Evolutionary conservation across 169 alveolate species (phyloP).

Genomic region (Cryptosporidium baileyi): DNA sequence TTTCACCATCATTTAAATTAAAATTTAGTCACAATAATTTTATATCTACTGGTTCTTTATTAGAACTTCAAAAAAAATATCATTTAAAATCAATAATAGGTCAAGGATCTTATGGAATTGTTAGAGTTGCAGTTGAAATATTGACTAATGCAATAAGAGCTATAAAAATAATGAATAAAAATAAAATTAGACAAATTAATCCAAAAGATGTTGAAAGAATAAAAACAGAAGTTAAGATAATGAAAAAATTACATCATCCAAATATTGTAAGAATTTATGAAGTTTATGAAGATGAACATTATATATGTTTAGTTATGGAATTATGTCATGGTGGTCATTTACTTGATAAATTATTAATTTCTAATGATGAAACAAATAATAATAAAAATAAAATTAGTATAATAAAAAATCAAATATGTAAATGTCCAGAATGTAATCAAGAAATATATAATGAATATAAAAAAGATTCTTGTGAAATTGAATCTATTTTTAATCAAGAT

Average conservation of each 20-base stretch:
- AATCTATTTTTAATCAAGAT: not conserved
- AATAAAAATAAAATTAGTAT: not conserved
- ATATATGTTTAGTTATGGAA: conserved; percentile 70
- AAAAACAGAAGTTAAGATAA: conserved; percentile 73
- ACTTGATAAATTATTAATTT: conserved; percentile 40
- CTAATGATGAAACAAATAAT: not conserved
- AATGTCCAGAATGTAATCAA: conserved; percentile 67
- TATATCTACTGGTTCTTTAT: conserved; percentile 32
- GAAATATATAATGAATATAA: not conserved
- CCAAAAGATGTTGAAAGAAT: conserved; percentile 71
- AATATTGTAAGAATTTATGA: conserved; percentile 70
- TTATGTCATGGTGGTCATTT: conserved; percentile 71
- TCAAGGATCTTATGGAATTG: conserved; percentile 60
- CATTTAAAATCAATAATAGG: conserved; percentile 23
- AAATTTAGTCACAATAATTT: conserved; percentile 43
- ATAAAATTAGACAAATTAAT: conserved; percentile 53
- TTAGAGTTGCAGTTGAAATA: conserved; percentile 46
- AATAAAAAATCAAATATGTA: conserved; percentile 20
- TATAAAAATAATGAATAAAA: conserved; percentile 48
- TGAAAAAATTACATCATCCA: conserved; percentile 71
- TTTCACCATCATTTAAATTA: conserved; percentile 42
- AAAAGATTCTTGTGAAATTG: not conserved
- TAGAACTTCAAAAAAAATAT: conserved; percentile 32
- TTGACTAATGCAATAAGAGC: conserved; percentile 18
- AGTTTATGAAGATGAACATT: conserved; percentile 70